Evolutionary conservation across 2,329 filamentous ascomycete species (phyloP).

Genomic region (Scytalidium sp.): DNA sequence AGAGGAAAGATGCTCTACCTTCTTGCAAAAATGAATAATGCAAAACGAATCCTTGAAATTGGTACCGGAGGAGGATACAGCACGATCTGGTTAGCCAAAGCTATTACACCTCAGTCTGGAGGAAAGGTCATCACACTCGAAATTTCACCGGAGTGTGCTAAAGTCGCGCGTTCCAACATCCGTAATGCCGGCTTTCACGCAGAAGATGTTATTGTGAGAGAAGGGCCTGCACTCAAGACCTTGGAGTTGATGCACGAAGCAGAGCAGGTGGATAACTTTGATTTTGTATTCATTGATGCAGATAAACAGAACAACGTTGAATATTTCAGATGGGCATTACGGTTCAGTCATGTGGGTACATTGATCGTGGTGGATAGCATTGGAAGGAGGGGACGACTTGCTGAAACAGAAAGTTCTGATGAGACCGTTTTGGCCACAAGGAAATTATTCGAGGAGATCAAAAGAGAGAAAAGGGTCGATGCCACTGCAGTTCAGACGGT

Average conservation of each 20-base stretch:
- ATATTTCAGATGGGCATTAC: conserved; percentile 36
- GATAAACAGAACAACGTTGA: conserved; percentile 47
- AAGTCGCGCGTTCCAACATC: conserved; percentile 36
- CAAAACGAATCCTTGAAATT: conserved; percentile 18
- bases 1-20: conserved; percentile 16
- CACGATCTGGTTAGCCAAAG: conserved; percentile 19
- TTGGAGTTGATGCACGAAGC: conserved; percentile 12
- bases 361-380: conserved; percentile 55
- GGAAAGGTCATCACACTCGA: conserved; percentile 37
- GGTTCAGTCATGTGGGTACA: conserved; percentile 45
- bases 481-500: conserved; percentile 14
- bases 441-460: conserved; percentile 13
- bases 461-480: conserved; percentile 13
- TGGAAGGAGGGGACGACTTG: conserved; percentile 44
- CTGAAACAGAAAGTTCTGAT: conserved; percentile 29
- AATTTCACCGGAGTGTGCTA: conserved; percentile 38
- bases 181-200: conserved; percentile 32
- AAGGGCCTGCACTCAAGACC: conserved; percentile 44
- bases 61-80: conserved; percentile 21
- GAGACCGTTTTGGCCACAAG: conserved; percentile 12
- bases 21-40: conserved; percentile 13
- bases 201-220: conserved; percentile 40
- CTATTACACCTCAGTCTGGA: conserved; percentile 9
- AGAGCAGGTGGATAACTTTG: conserved; percentile 43
- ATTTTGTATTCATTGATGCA: conserved; percentile 52